Conservation (phyloP, 768 basidiomycete genomes). For the Suillus clintonianus region DNA sequence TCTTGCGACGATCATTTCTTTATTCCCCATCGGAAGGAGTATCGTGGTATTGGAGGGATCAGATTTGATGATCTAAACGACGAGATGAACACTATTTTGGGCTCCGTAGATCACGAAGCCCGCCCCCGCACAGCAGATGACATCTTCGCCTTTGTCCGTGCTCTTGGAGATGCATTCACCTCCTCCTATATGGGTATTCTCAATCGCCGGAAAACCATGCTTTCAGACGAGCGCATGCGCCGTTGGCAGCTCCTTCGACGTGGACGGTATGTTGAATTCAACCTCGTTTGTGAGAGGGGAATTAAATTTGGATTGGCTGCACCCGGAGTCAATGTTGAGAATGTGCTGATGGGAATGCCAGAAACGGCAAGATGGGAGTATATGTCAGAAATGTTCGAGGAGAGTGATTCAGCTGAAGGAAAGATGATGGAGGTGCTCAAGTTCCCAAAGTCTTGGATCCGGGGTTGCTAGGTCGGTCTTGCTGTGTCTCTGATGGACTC, state of each 20-base stretch:
- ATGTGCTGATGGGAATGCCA: slow-evolving; percentile 66
- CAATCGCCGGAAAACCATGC: slow-evolving; percentile 35
- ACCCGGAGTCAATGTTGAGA: slow-evolving; percentile 63
- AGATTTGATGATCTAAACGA: slow-evolving; percentile 53
- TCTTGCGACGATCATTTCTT: slow-evolving; percentile 60
- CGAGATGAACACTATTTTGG: slow-evolving; percentile 27
- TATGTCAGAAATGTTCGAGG: slow-evolving; percentile 50
- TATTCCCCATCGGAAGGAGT: slow-evolving; percentile 51
- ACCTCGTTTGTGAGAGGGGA: slow-evolving; percentile 67
- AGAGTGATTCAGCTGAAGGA: slow-evolving; percentile 53
- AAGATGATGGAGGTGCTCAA: slow-evolving; percentile 51
- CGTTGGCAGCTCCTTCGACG: slow-evolving; percentile 57
- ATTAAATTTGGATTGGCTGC: slow-evolving; percentile 66
- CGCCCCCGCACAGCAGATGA: slow-evolving; percentile 32
- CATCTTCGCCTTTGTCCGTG: slow-evolving; percentile 46
- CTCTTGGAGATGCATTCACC: slow-evolving; percentile 45
- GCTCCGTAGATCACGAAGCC: slow-evolving; percentile 6
- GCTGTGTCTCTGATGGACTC: neutral
- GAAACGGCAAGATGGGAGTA: slow-evolving; percentile 74
- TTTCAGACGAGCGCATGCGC: slow-evolving; percentile 34
- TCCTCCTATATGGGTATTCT: slow-evolving; percentile 50
- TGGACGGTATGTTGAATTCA: slow-evolving; percentile 60
- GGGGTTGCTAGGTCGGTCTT: neutral
- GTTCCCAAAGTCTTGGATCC: slow-evolving; percentile 19
- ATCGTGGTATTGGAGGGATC: slow-evolving; percentile 57